Conservation (phyloP, 2,329 filamentous ascomycete genomes). For the Talaromyces piceae region DNA sequence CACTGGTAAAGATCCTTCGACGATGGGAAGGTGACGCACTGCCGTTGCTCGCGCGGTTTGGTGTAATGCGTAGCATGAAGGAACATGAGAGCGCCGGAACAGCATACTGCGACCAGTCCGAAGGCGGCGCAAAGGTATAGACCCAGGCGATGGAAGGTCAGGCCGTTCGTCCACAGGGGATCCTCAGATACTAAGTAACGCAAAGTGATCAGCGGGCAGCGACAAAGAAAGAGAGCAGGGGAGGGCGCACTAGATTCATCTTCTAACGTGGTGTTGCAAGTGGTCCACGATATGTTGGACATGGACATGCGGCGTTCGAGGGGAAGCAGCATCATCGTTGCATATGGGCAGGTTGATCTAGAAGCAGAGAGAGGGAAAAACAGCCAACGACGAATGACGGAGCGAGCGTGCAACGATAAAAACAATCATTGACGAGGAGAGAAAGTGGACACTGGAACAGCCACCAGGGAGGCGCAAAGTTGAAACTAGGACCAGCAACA, state of each 20-base stretch:
- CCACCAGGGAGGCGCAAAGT: neutral
- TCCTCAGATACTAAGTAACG: slow-evolving; percentile 38
- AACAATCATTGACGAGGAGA: neutral
- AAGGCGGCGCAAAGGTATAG: slow-evolving; percentile 49
- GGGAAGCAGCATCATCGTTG: slow-evolving; percentile 2
- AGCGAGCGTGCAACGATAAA: neutral
- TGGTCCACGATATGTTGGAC: slow-evolving; percentile 15
- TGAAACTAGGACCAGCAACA: neutral
- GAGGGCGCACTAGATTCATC: slow-evolving; percentile 34
- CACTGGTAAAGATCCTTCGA: neutral
- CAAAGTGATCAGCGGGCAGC: neutral
- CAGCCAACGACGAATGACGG: neutral
- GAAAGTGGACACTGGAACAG: neutral
- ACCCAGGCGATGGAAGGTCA: slow-evolving; percentile 52
- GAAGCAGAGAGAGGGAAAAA: neutral
- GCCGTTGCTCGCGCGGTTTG: slow-evolving; percentile 53
- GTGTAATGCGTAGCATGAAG: slow-evolving; percentile 54
- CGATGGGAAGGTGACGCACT: slow-evolving; percentile 35
- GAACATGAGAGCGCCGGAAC: slow-evolving; percentile 49
- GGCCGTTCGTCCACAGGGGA: slow-evolving; percentile 43
- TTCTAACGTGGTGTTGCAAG: slow-evolving; percentile 46
- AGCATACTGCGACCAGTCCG: slow-evolving; percentile 42
- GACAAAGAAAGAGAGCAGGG: neutral
- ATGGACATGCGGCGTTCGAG: slow-evolving; percentile 7
- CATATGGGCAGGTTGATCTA: neutral